Base-by-base conservation (phyloP, 495 filamentous ascomycete genomes). In the Penicillium cosmopolitanum region DNA sequence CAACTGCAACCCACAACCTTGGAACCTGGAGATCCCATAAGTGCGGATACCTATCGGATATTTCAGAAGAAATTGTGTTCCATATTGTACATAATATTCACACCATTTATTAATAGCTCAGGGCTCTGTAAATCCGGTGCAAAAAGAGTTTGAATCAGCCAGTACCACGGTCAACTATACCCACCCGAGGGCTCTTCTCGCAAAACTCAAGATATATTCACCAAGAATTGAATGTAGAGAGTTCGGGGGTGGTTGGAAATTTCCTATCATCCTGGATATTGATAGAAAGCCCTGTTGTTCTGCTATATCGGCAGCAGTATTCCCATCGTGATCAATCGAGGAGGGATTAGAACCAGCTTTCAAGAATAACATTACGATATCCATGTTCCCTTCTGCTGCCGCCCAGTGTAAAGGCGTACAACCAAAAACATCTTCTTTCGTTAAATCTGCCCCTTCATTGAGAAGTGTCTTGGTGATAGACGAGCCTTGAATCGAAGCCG, bases 381-480 rank as follows among this genome's bases (percentile, higher is more conserved):
- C 18, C 19, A 48, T 28, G 11, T 48, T 48, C 12, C 46, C 46
- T 11, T 23, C 19, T 28, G 19, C 46, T 12, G 46, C 46, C 11
- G 46, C 46, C 46, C 46, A 48, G 28, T 48, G 46, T 25, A 48
- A n/a, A 25, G 46, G 46, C 5, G 23, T 48, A 25, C 46, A 13
- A 11, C 46, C 46, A 48, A 48, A 48, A 3, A 48, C 9, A 48
- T 48, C 46, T 28, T 23, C 46, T 28, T 13, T 28, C 23, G 21
- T 48, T 1, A 28, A 13, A 19, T 48, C 46, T 31, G 46, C 46
- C 23, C 11, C 23, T 23, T 28, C 9, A 3, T 4, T 9, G 5
- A 48, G 46, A 23, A 48, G 21, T 12, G 23, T 7, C 9, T 48
- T 28, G 23, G 23, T 28, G 6, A 48, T 28, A 25, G 25, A 19